phyloP scores from a whole-genome alignment of 495 filamentous ascomycete species.

The Symbiotaphrina buchneri region DNA sequence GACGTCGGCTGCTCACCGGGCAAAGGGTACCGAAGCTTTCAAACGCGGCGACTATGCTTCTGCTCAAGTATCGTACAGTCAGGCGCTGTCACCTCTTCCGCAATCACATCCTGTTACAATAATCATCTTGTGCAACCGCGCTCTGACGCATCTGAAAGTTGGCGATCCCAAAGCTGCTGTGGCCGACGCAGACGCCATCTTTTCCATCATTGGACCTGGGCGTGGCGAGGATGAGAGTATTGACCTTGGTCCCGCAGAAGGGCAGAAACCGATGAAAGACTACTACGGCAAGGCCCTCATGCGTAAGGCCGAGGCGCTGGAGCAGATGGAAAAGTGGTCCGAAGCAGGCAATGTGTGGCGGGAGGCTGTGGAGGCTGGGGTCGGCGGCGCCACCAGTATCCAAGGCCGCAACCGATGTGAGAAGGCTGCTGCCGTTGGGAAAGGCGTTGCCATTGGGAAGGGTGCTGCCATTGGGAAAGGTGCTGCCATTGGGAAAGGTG shows the following conservation, averaged over 20 bases:
- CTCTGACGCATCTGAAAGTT: slow-evolving; percentile 69
- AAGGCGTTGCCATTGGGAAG: slow-evolving; percentile 24
- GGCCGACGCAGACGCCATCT: slow-evolving; percentile 55
- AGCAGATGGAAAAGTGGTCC: slow-evolving; percentile 83
- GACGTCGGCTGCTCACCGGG: slow-evolving; percentile 50
- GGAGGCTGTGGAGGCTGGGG: slow-evolving; percentile 55
- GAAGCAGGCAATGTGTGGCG: slow-evolving; percentile 69
- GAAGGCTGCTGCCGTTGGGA: slow-evolving; percentile 40
- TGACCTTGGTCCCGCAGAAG: slow-evolving; percentile 34
- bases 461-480: slow-evolving; percentile 12
- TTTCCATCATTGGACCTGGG: slow-evolving; percentile 57
- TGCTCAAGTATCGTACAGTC: slow-evolving; percentile 62
- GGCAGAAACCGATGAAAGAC: slow-evolving; percentile 70
- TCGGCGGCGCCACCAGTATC: slow-evolving; percentile 63
- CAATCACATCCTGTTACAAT: slow-evolving; percentile 67
- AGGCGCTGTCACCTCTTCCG: slow-evolving; percentile 52
- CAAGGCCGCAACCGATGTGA: slow-evolving; percentile 82
- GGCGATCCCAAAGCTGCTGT: slow-evolving; percentile 75
- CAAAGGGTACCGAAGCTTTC: slow-evolving; percentile 66
- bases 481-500: slow-evolving; percentile 14
- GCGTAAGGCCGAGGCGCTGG: slow-evolving; percentile 85
- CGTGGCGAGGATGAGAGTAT: slow-evolving; percentile 64
- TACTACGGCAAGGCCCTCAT: slow-evolving; percentile 83
- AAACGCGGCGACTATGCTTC: slow-evolving; percentile 81
- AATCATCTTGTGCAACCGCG: slow-evolving; percentile 73